Evolutionary conservation across 768 basidiomycete species (phyloP), one percentile per base, ranked within the genome.

Genomic region (Solioccasus polychromus): DNA sequence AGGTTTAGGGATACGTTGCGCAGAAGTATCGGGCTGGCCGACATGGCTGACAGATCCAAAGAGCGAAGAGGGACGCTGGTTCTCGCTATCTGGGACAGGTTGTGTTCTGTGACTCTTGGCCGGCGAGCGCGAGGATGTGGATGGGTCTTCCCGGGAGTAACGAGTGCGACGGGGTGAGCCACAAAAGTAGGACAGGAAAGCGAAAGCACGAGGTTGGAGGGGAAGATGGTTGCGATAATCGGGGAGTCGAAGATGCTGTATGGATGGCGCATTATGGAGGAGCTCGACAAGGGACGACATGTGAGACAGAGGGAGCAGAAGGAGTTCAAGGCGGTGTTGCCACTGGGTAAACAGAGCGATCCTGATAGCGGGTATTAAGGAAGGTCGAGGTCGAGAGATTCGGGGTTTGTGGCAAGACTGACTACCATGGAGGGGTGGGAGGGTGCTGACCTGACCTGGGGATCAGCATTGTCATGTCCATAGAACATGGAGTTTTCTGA

Each of bases 71-170:
- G 78, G 12, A 71, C 60, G 25, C 67, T 68, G 9, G 77, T 74
- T 38, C 59, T 59, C 25, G 78, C 72, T 66, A 85, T 74, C 39
- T 64, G 64, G 32, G 66, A 69, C 8, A 83, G 70, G 52, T 78
- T 79, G 39, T 71, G 67, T 50, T 71, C 75, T 34, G 72, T 78
- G 54, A 82, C 73, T 81, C 79, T 52, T 75, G 71, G 4, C 80
- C 80, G 39, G 78, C 65, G 38, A 85, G 78, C 14, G 74, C 68
- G 39, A 85, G 76, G 44, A 64, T 63, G 35, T 73, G 74, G 22
- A 85, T 76, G 3, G 81, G 80, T 18, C 83, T 69, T 17, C 80
- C 80, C 5, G 82, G 83, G 42, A 84, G 73, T 37, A 85, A 55
- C 15, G 69, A 63, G 37, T n/a, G 77, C 70, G n/a, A 57, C 71